These are phyloP conservation scores for Stevia rebaudiana DNA, from an alignment of 140 eudicot species.

Conservation along the genomic window DNA sequence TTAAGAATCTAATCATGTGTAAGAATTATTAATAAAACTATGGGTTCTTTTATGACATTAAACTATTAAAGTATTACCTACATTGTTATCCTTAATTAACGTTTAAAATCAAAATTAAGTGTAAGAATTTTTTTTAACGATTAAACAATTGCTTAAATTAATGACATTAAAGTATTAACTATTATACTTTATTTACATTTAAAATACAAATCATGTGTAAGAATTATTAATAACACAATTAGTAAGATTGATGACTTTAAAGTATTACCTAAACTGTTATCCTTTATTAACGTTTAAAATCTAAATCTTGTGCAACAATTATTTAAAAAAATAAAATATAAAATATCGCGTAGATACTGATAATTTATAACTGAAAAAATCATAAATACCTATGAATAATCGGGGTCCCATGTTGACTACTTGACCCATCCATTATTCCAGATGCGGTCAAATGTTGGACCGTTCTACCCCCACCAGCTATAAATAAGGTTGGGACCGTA, in stretches of 20 bases:
- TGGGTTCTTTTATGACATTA: no score
- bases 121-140: no score
- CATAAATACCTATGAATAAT: conserved; percentile 38
- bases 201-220: no score
- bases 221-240: no score
- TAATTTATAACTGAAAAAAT: not conserved
- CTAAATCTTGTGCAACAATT: not conserved
- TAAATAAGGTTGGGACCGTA: conserved; percentile 30
- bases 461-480: conserved; percentile 24
- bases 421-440: conserved; percentile 16
- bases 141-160: no score
- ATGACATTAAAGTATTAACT: no score
- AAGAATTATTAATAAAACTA: not conserved
- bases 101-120: no score
- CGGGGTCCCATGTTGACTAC: conserved; percentile 30
- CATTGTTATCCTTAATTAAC: no score
- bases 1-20: not conserved
- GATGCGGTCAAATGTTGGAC: conserved; percentile 26
- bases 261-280: not conserved
- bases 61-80: no score
- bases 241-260: not conserved
- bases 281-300: not conserved
- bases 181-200: not conserved
- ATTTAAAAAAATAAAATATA: no score
- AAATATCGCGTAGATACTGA: not conserved